Base-by-base conservation (phyloP, 1,284 basidiomycete genomes). In the Ceratobasidium sp. region DNA sequence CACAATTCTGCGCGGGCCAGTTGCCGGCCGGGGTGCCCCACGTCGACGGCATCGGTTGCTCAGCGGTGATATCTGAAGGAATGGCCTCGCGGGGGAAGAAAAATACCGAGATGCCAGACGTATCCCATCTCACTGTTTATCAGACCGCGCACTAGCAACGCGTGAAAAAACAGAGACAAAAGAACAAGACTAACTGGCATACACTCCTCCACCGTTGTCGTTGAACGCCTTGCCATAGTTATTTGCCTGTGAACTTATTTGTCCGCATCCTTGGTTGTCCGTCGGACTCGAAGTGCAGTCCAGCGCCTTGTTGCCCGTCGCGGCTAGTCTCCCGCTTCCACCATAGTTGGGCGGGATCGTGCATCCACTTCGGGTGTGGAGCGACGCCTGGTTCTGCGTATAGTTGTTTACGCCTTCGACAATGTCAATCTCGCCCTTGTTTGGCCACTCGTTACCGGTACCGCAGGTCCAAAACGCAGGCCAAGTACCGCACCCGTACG, bases 401-500 rank as follows among this genome's bases (percentile, higher is more conserved):
- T 71, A 73, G 13, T 44, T 51, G 34, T 73, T 71, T 15, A 62
- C 56, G 46, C 77, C 77, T 57, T 79, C 77, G 34, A 78, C 71
- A 40, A 78, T 77, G 54, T 78, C 77, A 37, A 78, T 77, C 70
- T 78, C 76, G 40, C 76, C 77, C 29, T 43, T 57, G 29, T 54
- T 65, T 9, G 76, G 76, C 76, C 76, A 77, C 32, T 61, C 84
- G 44, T 46, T 13, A 44, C 40, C 61, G 43, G 75, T 68, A n/a
- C 67, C 76, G 29, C 73, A 69, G 51, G 75, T 56, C 77, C 77
- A 78, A 34, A 76, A 78, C 19, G 84, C 84, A 8, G 92, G 92
- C 92, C 95, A 96, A 9, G 91, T 92, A 17, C 70, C 95, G 83
- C 95, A 97, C 7, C 95, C 95, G 1, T 91, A 91, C 1, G 95